Evolutionary conservation across 805 yeast genomes (phyloP).

Genomic region (Candida namnaoensis): DNA sequence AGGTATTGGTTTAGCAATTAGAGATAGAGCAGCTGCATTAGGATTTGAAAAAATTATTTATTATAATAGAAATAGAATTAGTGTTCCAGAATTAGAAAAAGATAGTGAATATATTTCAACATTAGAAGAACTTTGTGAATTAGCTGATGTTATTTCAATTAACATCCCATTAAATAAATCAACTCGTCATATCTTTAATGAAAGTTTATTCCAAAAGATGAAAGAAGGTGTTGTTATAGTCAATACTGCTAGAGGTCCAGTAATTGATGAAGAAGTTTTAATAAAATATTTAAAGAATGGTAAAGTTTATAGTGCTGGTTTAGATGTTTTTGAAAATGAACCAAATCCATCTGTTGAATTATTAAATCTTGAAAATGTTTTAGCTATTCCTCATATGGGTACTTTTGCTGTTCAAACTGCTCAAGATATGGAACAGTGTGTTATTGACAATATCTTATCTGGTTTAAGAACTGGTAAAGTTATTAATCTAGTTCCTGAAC

Average conservation of each 20-base stretch:
- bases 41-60: constrained; percentile 49
- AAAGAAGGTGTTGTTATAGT: constrained; percentile 36
- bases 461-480: constrained; percentile 38
- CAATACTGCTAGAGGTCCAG: constrained; percentile 48
- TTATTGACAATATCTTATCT: constrained; percentile 28
- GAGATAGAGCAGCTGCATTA: constrained; percentile 33
- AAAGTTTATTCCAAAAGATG: constrained; percentile 26
- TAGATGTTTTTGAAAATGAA: constrained; percentile 49
- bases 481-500: constrained; percentile 46
- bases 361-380: constrained; percentile 24
- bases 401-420: constrained; percentile 39
- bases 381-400: constrained; percentile 51
- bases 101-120: constrained; percentile 23
- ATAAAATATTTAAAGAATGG: constrained; percentile 32
- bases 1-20: constrained; percentile 44
- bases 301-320: constrained; percentile 41
- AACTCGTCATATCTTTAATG: constrained; percentile 38
- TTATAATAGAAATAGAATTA: constrained; percentile 35
- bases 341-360: constrained; percentile 26
- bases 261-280: constrained; percentile 40
- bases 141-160: constrained; percentile 42
- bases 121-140: constrained; percentile 18
- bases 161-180: constrained; percentile 46
- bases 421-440: constrained; percentile 30
- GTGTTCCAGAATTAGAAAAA: constrained; percentile 33